These are phyloP conservation scores for Cyberlindnera xishuangbannaensis DNA, from an alignment of 805 yeast species.

Conservation along the genomic window DNA sequence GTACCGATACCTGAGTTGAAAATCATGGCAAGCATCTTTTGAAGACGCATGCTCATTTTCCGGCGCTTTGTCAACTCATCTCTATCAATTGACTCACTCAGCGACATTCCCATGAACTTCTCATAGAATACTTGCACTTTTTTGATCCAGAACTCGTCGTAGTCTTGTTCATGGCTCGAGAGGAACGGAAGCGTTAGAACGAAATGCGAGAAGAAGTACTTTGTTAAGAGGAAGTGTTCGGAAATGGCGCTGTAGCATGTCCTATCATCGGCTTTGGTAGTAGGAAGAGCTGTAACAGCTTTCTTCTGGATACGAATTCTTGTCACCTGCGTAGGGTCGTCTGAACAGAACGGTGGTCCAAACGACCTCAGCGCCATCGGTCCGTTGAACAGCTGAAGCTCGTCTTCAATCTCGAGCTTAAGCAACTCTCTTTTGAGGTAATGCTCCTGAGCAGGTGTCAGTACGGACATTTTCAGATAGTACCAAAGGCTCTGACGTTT, in stretches of 20 bases:
- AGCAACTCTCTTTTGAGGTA: constrained; percentile 80
- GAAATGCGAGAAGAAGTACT: constrained; percentile 59
- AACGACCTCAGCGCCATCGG: constrained; percentile 59
- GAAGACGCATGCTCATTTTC: constrained; percentile 54
- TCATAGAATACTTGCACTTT: constrained; percentile 81
- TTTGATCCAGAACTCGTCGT: constrained; percentile 65
- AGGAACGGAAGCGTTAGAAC: constrained; percentile 74
- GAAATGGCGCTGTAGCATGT: constrained; percentile 14
- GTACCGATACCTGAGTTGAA: constrained; percentile 74
- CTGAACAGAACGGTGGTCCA: constrained; percentile 68
- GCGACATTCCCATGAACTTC: constrained; percentile 63
- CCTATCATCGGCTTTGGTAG: too few species aligned
- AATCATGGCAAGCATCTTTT: constrained; percentile 56
- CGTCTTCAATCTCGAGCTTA: constrained; percentile 53
- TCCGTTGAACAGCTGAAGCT: constrained; percentile 53
- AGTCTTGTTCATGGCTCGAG: constrained; percentile 31
- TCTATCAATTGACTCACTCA: constrained; percentile 71
- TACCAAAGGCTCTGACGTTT: too few species aligned
- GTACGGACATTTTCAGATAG: not conserved
- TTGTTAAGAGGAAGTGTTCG: constrained; percentile 54
- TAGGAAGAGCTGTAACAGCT: too few species aligned
- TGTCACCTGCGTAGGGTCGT: constrained; percentile 32
- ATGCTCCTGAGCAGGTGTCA: constrained; percentile 73
- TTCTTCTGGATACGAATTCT: too few species aligned
- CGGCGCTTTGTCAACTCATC: constrained; percentile 68